phyloP scores from a whole-genome alignment of 441 rosid genomes.

The Populus hybrid region DNA sequence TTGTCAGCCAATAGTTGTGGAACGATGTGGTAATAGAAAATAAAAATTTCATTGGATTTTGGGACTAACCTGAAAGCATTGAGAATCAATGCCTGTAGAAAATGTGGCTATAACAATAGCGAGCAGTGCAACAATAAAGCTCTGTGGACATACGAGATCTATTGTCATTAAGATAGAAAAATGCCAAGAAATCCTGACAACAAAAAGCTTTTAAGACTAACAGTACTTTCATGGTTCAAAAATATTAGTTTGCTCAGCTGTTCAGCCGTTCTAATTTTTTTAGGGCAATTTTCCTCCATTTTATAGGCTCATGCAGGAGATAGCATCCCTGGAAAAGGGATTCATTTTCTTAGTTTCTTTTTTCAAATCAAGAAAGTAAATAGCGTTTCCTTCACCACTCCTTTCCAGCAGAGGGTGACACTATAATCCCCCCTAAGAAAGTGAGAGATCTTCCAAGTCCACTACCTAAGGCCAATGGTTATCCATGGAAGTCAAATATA shows the following conservation, averaged over 20 bases:
- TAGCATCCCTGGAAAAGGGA: neutral
- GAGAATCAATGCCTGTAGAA: slow-evolving; percentile 92
- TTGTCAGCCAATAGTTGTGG: slow-evolving; percentile 11
- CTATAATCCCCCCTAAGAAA: neutral
- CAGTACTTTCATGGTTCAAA: neutral
- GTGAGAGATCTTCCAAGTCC: neutral
- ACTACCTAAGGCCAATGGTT: neutral
- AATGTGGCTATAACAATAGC: slow-evolving; percentile 93
- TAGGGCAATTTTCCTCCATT: neutral
- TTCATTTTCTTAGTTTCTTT: neutral
- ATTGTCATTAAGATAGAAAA: neutral
- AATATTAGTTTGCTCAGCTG: neutral
- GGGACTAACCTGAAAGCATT: slow-evolving; percentile 82
- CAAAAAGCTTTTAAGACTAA: neutral
- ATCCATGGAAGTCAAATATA: neutral
- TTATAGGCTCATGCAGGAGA: neutral
- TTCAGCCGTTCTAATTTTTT: neutral
- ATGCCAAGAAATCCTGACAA: neutral
- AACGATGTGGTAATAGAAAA: neutral
- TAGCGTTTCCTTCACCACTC: neutral
- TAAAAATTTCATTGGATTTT: slow-evolving; percentile 1
- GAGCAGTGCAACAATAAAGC: slow-evolving; percentile 79
- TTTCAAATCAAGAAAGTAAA: neutral
- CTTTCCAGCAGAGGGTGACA: neutral
- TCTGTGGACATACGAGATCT: slow-evolving; percentile 40